Base-by-base conservation (phyloP, 139 green algal species). In the Ostreobium quekettii region DNA sequence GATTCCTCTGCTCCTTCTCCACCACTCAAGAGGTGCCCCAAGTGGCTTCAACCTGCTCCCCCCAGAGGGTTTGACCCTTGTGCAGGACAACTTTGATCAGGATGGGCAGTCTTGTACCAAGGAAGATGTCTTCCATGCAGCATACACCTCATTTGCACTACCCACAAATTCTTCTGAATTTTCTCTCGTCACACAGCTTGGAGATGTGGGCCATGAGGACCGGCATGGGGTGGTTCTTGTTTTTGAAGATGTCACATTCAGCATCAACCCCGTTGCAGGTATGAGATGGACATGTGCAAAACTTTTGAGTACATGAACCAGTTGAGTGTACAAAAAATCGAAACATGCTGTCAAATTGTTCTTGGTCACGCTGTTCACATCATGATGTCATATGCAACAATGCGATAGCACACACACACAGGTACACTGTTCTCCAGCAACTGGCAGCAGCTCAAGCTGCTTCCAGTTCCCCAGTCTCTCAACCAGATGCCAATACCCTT, bases 21-120 rank as follows among this genome's bases (percentile, higher is more conserved):
- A n/a, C n/a, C n/a, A n/a, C n/a, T n/a, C n/a, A n/a, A n/a, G n/a
- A n/a, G n/a, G n/a, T n/a, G n/a, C n/a, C n/a, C n/a, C n/a, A n/a
- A n/a, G n/a, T 53, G 42, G 15, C 19, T 53, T 53, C 42, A 53
- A 53, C 42, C 42, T 53, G 42, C 42, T 53, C 15, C 42, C 42
- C 19, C 15, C 11, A 53, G 42, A 53, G 42, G 42, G 42, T 19
- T 19, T 53, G 11, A 26, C 42, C 11, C 42, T 53, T 19, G 19
- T 19, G 42, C 11, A 19, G 42, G 42, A 53, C 19, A 53, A 19
- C 15, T 53, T 53, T 19, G 42, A 53, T 53, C 15, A 53, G 11
- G 42, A 19, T 19, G 42, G 19, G 19, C 11, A 26, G 15, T 11
- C 11, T 11, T 53, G 42, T 19, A 19, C 15, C 11, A 53, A 19